These are phyloP conservation scores for Mrakia gelida DNA, from an alignment of 768 basidiomycete species.

Conservation along the genomic window DNA sequence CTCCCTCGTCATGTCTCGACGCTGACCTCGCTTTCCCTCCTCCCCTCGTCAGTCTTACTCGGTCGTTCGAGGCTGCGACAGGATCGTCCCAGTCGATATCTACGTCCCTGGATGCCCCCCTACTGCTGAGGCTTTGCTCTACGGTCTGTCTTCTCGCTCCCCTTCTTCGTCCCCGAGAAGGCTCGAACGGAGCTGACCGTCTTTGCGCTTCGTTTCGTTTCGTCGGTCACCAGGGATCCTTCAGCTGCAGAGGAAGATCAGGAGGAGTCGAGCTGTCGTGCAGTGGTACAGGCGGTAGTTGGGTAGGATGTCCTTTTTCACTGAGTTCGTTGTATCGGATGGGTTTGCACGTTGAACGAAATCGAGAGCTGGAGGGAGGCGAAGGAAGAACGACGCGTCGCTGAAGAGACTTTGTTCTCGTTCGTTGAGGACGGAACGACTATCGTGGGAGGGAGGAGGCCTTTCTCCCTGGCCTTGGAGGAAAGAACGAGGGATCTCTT, in stretches of 20 bases:
- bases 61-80: constrained; percentile 95
- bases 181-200: constrained; percentile 1
- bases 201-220: neutral
- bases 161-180: neutral
- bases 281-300: constrained; percentile 62
- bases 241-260: constrained; percentile 94
- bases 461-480: too few relatives aligned
- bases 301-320: neutral
- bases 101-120: constrained; percentile 46
- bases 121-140: constrained; percentile 79
- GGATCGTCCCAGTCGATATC: constrained; percentile 97
- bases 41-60: constrained; percentile 73
- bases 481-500: too few relatives aligned
- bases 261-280: constrained; percentile 76
- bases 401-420: too few relatives aligned
- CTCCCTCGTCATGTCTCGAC: neutral
- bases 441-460: too few relatives aligned
- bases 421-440: too few relatives aligned
- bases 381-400: too few relatives aligned
- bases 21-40: constrained; percentile 48
- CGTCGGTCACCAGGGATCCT: constrained; percentile 56
- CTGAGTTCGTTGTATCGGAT: neutral
- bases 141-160: constrained; percentile 11
- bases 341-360: too few relatives aligned
- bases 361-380: too few relatives aligned